These are phyloP conservation scores for Daldinia caldariorum DNA, from an alignment of 495 filamentous ascomycete genomes.

Conservation along the genomic window DNA sequence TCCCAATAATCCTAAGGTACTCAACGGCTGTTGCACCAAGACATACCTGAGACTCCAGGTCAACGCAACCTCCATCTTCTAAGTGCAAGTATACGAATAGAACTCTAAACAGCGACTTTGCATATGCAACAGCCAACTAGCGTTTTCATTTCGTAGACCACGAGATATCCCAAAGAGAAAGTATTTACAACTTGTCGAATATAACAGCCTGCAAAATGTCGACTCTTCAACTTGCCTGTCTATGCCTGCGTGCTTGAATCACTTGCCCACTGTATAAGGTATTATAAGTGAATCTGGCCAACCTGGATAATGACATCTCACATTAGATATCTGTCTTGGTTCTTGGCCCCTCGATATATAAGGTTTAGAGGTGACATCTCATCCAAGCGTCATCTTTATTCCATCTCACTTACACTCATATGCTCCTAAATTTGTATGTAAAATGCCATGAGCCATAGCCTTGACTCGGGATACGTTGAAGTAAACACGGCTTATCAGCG, in stretches of 20 bases:
- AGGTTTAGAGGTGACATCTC: neutral
- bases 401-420: too few relatives aligned
- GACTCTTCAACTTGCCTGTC: neutral
- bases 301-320: neutral
- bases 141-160: conserved; percentile 11
- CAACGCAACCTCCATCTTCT: neutral
- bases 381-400: neutral
- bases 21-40: neutral
- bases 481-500: too few relatives aligned
- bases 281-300: neutral
- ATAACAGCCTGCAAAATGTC: neutral
- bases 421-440: too few relatives aligned
- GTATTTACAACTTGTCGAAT: neutral
- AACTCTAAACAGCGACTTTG: neutral
- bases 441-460: too few relatives aligned
- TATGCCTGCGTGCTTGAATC: neutral
- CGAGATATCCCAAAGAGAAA: neutral
- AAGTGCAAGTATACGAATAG: neutral
- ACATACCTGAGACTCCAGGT: neutral
- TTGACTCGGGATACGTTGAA: too few relatives aligned
- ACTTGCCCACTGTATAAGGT: neutral
- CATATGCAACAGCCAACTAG: neutral
- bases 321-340: neutral
- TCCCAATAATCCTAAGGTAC: neutral
- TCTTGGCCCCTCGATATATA: neutral